Percentiles rank a stretch among this genome's conserved stretches.
Evolutionary conservation across 2,329 filamentous ascomycete genomes (phyloP).

Genomic region (Fusarium agapanthi): DNA sequence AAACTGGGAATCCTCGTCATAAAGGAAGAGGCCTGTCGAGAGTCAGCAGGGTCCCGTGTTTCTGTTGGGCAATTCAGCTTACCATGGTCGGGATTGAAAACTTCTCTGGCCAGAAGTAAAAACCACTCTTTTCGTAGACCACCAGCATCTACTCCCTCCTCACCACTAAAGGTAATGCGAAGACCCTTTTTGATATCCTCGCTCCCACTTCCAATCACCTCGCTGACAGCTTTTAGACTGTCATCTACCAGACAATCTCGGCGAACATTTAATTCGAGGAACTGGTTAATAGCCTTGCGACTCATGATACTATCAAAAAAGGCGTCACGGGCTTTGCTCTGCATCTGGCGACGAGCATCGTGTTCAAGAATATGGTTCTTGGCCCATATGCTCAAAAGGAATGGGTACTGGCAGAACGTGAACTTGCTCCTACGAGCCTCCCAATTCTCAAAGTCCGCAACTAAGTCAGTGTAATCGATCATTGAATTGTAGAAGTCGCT

Average conservation of each 20-base stretch:
- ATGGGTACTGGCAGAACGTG: conserved; percentile 91
- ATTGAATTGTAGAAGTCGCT: conserved; percentile 89
- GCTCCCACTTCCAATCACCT: conserved; percentile 80
- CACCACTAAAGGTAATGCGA: conserved; percentile 83
- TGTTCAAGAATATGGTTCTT: conserved; percentile 92
- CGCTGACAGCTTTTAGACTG: conserved; percentile 83
- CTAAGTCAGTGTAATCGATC: conserved; percentile 85
- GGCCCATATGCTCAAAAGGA: conserved; percentile 89
- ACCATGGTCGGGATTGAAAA: conserved; percentile 92
- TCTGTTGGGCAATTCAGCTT: conserved; percentile 46
- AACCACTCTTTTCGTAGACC: conserved; percentile 96
- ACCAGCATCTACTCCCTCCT: conserved; percentile 91
- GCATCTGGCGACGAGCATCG: conserved; percentile 89
- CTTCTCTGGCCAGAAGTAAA: conserved; percentile 83
- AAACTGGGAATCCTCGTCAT: conserved; percentile 88
- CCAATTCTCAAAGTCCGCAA: conserved; percentile 89
- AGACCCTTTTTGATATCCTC: conserved; percentile 92
- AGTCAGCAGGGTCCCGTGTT: conserved; percentile 18
- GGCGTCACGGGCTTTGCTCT: conserved; percentile 84
- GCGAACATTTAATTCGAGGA: conserved; percentile 79
- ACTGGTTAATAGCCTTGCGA: conserved; percentile 76
- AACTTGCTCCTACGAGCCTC: conserved; percentile 79
- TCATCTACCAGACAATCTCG: conserved; percentile 90
- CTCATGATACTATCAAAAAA: conserved; percentile 91
- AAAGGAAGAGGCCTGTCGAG: conserved; percentile 80